Evolutionary conservation across 2,329 filamentous ascomycete species (phyloP).

Genomic region (Colletotrichum karsti): DNA sequence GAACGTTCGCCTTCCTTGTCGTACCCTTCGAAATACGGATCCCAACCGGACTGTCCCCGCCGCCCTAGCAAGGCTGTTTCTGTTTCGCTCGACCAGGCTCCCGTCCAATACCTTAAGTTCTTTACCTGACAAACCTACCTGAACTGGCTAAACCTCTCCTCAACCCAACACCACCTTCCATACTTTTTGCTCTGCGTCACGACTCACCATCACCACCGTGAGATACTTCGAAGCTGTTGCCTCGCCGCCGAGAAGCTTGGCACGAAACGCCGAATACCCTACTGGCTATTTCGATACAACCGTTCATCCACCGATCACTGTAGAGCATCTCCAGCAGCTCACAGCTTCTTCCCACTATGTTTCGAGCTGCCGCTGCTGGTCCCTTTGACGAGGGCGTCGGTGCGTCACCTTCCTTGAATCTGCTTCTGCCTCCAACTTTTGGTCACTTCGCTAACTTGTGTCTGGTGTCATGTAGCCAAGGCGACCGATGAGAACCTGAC

Average conservation of each 20-base stretch:
- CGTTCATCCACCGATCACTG: not conserved
- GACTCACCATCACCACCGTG: not conserved
- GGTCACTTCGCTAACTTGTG: not conserved
- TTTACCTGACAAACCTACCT: not conserved
- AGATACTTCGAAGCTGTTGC: not conserved
- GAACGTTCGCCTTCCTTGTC: not conserved
- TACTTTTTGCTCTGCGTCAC: not conserved
- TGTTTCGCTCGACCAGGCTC: constrained; percentile 12
- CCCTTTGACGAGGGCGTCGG: constrained; percentile 69
- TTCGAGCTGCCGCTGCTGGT: constrained; percentile 64
- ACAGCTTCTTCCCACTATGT: constrained; percentile 54
- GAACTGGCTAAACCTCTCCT: not conserved
- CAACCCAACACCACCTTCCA: not conserved
- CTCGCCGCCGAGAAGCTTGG: not conserved
- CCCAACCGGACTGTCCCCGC: not conserved
- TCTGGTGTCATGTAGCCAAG: constrained; percentile 55
- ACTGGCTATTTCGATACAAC: not conserved
- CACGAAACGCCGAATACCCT: not conserved
- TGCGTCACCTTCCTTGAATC: constrained; percentile 46
- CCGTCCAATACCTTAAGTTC: not conserved
- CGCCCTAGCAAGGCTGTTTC: not conserved
- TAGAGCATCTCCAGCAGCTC: constrained; percentile 18
- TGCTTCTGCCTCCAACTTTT: not conserved
- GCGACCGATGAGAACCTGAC: constrained; percentile 99
- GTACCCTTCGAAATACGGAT: not conserved